These are phyloP conservation scores for Acidiella bohemica DNA, from an alignment of 495 filamentous ascomycete genomes.

Conservation along the genomic window DNA sequence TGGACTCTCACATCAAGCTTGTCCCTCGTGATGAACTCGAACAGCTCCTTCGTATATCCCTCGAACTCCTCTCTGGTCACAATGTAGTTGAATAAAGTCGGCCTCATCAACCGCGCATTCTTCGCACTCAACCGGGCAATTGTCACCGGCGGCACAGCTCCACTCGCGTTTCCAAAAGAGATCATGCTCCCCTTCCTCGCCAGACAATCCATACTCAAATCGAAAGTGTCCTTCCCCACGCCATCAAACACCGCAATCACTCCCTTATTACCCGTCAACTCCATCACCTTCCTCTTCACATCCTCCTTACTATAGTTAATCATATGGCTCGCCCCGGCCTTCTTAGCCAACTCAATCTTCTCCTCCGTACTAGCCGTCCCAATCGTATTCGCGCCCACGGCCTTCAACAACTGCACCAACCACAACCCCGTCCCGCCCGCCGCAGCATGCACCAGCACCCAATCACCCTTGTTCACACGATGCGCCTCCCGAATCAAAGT, in stretches of 20 bases:
- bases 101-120: constrained; percentile 67
- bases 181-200: constrained; percentile 73
- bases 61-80: constrained; percentile 63
- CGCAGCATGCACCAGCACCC: constrained; percentile 79
- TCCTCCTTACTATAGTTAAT: constrained; percentile 58
- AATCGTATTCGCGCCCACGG: constrained; percentile 66
- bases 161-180: constrained; percentile 80
- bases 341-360: constrained; percentile 68
- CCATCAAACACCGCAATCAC: constrained; percentile 77
- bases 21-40: constrained; percentile 51
- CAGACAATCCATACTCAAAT: constrained; percentile 62
- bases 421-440: constrained; percentile 77
- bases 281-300: constrained; percentile 25
- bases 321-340: constrained; percentile 59
- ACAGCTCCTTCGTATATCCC: constrained; percentile 57
- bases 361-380: constrained; percentile 63
- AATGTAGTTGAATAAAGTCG: constrained; percentile 62
- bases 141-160: constrained; percentile 61
- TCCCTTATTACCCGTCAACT: constrained; percentile 37
- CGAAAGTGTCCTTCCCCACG: constrained; percentile 80
- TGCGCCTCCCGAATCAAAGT: constrained; percentile 69
- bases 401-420: constrained; percentile 60
- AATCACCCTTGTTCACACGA: constrained; percentile 60
- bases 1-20: constrained; percentile 65
- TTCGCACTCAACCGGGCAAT: constrained; percentile 54